Evolutionary conservation across 1,139 yeast species (phyloP), one percentile per base, ranked within the genome.

Genomic region (Nematodospora anomalae): DNA sequence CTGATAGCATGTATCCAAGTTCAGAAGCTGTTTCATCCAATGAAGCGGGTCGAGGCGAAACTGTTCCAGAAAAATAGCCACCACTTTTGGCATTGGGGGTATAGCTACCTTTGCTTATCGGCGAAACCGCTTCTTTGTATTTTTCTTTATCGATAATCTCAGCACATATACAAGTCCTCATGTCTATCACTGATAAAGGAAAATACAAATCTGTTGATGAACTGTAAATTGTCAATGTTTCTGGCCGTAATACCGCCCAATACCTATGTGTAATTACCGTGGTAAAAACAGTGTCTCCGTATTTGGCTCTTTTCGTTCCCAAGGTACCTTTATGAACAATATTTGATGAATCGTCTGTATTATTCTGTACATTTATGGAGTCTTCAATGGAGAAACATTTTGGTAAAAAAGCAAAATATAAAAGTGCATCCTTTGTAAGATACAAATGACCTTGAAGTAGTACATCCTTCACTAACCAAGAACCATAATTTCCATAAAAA

Each of bases 381-480:
- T 31, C 38, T 10, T 31, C 39, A 16, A 30, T 13, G n/a, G 29
- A 32, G 26, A 50, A 51, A 11, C 55, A 60, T 38, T 74, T 73
- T 0, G 97, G 96, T n/a, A 90, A 59, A 49, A 80, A 83, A 0
- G 97, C 94, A 62, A 84, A 83, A 55, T 87, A 90, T 32, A 88
- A 63, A 6, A 90, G 58, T 45, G 79, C 76, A 10, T 74, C 66
- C 30, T 67, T 60, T 2, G 97, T 89, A 25, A 90, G 60, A 50
- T 85, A 85, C 11, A 88, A 57, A 49, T 85, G 90, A 2, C 97
- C 97, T 56, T 89, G 97, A 21, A 89, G 62, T 25, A 90, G 63
- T 1, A 90, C 94, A 50, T 87, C 95, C 43, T 81, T 76, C 37
- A 88, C 68, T 28, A 90, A 63, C 96, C 96, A 90, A 23, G 89